Conservation (phyloP, 768 basidiomycete species). For the Fomitopsis serialis region DNA sequence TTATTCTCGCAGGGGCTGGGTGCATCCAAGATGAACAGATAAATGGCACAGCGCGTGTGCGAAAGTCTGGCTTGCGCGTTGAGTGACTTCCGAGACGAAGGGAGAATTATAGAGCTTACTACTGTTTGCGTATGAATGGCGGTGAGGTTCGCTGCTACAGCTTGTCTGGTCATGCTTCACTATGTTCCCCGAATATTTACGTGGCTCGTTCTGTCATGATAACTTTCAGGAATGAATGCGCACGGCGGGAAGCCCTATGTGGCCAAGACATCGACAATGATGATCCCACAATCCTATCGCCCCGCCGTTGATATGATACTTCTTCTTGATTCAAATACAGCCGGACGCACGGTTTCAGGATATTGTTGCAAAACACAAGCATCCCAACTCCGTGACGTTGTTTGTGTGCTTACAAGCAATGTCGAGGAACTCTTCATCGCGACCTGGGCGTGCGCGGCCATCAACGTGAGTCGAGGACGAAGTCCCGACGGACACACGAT, state of each 20-base stretch:
- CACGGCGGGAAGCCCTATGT: neutral
- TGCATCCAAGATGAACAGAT: constrained; percentile 21
- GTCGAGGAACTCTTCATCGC: constrained; percentile 30
- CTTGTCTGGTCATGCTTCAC: constrained; percentile 11
- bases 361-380: constrained; percentile 25
- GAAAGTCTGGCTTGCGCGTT: constrained; percentile 13
- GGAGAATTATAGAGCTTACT: constrained; percentile 8
- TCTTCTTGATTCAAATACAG: no score
- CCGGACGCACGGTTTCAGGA: constrained; percentile 25
- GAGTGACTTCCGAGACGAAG: neutral
- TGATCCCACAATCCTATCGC: no score
- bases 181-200: constrained; percentile 3
- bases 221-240: constrained; percentile 3
- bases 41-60: constrained; percentile 22
- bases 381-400: constrained; percentile 17
- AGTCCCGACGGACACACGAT: constrained; percentile 45
- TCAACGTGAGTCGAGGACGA: constrained; percentile 27
- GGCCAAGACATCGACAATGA: neutral
- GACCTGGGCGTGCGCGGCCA: constrained; percentile 26
- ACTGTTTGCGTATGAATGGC: constrained; percentile 28
- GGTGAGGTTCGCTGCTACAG: constrained; percentile 27
- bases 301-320: no score
- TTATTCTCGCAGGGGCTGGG: constrained; percentile 25
- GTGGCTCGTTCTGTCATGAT: constrained; percentile 20
- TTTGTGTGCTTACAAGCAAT: constrained; percentile 27